A percentile compares a stretch with the other conserved stretches of the same genome.
These are phyloP conservation scores for Geosmithia morbida DNA, from an alignment of 2,329 filamentous ascomycete species.

Conservation along the genomic window DNA sequence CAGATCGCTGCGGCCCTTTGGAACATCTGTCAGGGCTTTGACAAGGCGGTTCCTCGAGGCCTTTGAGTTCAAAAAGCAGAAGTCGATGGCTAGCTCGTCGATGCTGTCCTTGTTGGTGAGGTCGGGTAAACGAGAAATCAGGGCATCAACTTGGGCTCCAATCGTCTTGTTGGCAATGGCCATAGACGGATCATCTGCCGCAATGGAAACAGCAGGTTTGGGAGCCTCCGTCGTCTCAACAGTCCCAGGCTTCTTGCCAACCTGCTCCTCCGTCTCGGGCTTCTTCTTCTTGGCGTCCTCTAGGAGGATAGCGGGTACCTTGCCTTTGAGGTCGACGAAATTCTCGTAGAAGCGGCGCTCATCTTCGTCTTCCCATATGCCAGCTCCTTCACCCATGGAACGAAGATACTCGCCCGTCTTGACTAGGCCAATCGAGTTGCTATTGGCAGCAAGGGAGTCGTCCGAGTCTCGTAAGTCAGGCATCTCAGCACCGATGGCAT, in stretches of 20 bases:
- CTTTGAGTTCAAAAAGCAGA: conserved; percentile 97
- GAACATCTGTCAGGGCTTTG: conserved; percentile 86
- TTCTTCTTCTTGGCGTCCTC: conserved; percentile 96
- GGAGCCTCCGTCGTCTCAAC: conserved; percentile 28
- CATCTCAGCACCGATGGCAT: conserved; percentile 82
- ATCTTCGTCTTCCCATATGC: conserved; percentile 98
- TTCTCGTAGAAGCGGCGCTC: conserved; percentile 98
- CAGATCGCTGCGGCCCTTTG: conserved; percentile 84
- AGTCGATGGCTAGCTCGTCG: conserved; percentile 87
- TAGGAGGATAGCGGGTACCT: conserved; percentile 83
- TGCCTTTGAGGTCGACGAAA: conserved; percentile 84
- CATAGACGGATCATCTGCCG: conserved; percentile 62
- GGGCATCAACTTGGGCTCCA: conserved; percentile 86
- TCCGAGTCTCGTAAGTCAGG: conserved; percentile 81
- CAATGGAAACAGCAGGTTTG: conserved; percentile 27
- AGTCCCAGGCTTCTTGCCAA: conserved; percentile 55
- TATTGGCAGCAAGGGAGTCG: conserved; percentile 46
- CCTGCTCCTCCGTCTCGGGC: conserved; percentile 62
- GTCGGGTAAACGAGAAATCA: conserved; percentile 79
- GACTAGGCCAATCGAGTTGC: conserved; percentile 78
- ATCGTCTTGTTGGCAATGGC: conserved; percentile 96
- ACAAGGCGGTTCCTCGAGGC: conserved; percentile 88
- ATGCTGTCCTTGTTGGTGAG: conserved; percentile 83
- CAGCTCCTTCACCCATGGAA: conserved; percentile 76
- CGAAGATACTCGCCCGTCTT: conserved; percentile 89